These are phyloP conservation scores for Amphirosellinia nigrospora DNA, from an alignment of 495 filamentous ascomycete genomes.

Conservation along the genomic window DNA sequence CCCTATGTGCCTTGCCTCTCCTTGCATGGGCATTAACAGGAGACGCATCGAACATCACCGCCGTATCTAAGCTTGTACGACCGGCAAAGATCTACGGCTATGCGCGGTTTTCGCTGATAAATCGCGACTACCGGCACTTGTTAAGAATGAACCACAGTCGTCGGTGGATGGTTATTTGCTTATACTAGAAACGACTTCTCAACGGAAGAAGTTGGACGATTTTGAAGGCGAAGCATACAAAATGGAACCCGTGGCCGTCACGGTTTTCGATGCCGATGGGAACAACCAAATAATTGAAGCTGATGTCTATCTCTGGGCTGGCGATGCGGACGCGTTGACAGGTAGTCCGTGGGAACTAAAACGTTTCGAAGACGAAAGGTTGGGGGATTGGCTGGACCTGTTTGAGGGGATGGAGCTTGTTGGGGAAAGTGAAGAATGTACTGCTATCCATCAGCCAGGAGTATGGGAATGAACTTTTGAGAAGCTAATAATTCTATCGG, in stretches of 20 bases:
- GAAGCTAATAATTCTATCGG: neutral
- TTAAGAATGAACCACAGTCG: neutral
- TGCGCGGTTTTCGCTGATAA: neutral
- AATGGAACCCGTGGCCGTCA: neutral
- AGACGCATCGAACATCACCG: neutral
- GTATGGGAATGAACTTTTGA: neutral
- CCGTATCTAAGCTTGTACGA: neutral
- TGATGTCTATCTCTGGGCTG: conserved; percentile 11
- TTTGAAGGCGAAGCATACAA: neutral
- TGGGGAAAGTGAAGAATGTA: conserved; percentile 5
- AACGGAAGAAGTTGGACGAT: conserved; percentile 1
- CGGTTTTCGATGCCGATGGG: neutral
- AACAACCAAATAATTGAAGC: neutral
- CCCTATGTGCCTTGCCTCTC: conserved; percentile 26
- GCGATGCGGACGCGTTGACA: neutral
- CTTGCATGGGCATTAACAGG: conserved; percentile 29
- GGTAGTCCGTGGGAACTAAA: neutral
- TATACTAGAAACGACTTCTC: neutral
- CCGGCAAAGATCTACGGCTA: neutral
- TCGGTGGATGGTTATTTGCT: conserved; percentile 5
- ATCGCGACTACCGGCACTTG: neutral
- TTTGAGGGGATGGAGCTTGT: conserved; percentile 30
- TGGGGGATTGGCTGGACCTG: conserved; percentile 32
- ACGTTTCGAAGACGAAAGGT: conserved; percentile 25
- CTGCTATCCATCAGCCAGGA: neutral